Conservation (phyloP, 2,329 filamentous ascomycete species). For the Hymenoscyphus linearis region DNA sequence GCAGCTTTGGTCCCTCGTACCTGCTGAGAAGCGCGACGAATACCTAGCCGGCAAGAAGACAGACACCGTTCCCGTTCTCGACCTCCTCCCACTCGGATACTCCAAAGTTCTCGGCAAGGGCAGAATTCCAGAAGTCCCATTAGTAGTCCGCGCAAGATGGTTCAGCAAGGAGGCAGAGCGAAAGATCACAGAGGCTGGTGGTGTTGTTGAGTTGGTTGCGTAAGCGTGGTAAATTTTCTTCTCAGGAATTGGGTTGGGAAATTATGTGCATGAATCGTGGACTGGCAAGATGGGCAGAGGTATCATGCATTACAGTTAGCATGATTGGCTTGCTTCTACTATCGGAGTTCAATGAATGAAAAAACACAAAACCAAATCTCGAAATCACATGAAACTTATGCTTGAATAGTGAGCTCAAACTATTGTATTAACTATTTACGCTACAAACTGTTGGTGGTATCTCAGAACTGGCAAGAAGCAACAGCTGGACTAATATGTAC, state of each 20-base stretch:
- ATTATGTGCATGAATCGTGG: conserved; percentile 7
- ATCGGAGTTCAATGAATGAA: conserved; percentile 20
- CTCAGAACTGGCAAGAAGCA: conserved; percentile 10
- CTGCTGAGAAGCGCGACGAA: conserved; percentile 84
- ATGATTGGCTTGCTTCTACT: conserved; percentile 15
- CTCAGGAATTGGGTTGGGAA: conserved; percentile 16
- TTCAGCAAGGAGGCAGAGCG: conserved; percentile 94
- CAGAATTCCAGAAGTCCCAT: conserved; percentile 83
- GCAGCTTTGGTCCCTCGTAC: conserved; percentile 93
- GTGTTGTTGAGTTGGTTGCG: conserved; percentile 92
- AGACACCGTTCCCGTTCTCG: conserved; percentile 94
- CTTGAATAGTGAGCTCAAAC: not conserved
- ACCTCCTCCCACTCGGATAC: conserved; percentile 96
- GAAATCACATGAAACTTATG: conserved; percentile 1
- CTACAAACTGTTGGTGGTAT: conserved; percentile 16
- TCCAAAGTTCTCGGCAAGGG: conserved; percentile 99
- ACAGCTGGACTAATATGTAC: conserved; percentile 17
- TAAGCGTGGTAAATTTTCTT: conserved; percentile 41
- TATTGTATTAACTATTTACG: not conserved
- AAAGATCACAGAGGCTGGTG: conserved; percentile 98
- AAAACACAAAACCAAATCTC: conserved; percentile 14
- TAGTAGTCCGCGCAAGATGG: conserved; percentile 93
- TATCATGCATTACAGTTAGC: conserved; percentile 8
- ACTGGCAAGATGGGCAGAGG: conserved; percentile 3
- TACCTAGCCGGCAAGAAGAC: conserved; percentile 77